A percentile compares a stretch with the other conserved stretches of the same genome.
phyloP scores from a whole-genome alignment of 2,329 filamentous ascomycete species.

The Penicillium sp. region DNA sequence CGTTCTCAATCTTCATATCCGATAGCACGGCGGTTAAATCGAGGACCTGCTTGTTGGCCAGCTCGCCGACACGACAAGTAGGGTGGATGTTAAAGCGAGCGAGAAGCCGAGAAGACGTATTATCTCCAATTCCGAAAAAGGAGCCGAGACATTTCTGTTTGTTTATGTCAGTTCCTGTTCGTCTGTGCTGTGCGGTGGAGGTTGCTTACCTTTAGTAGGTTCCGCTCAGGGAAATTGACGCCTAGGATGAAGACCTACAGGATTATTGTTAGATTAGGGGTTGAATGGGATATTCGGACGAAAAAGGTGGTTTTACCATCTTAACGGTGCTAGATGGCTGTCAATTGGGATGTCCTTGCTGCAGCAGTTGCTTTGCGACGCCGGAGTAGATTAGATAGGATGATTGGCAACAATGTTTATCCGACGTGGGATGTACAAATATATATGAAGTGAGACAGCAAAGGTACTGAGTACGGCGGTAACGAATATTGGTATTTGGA shows the following conservation, averaged over 20 bases:
- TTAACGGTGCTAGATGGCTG: constrained; percentile 18
- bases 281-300: background rate
- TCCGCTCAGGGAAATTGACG: constrained; percentile 78
- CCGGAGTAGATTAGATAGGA: constrained; percentile 11
- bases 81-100: constrained; percentile 88
- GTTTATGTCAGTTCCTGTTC: constrained; percentile 8
- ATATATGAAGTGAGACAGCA: background rate
- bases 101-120: constrained; percentile 71
- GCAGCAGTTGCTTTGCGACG: constrained; percentile 8
- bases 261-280: background rate
- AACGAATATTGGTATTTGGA: background rate
- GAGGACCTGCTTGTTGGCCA: constrained; percentile 74
- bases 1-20: constrained; percentile 91
- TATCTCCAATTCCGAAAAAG: constrained; percentile 82
- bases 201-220: constrained; percentile 73
- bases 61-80: constrained; percentile 71
- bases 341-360: constrained; percentile 10
- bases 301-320: constrained; percentile 27
- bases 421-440: constrained; percentile 15
- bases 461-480: background rate
- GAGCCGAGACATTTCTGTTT: constrained; percentile 62
- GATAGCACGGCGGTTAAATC: constrained; percentile 82
- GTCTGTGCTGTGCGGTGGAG: constrained; percentile 1
- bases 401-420: constrained; percentile 35
- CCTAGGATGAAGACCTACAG: constrained; percentile 78